A percentile compares a stretch with the other conserved stretches of the same genome.
Evolutionary conservation across 2,329 filamentous ascomycete species (phyloP).

Genomic region (Penicillium sp.): DNA sequence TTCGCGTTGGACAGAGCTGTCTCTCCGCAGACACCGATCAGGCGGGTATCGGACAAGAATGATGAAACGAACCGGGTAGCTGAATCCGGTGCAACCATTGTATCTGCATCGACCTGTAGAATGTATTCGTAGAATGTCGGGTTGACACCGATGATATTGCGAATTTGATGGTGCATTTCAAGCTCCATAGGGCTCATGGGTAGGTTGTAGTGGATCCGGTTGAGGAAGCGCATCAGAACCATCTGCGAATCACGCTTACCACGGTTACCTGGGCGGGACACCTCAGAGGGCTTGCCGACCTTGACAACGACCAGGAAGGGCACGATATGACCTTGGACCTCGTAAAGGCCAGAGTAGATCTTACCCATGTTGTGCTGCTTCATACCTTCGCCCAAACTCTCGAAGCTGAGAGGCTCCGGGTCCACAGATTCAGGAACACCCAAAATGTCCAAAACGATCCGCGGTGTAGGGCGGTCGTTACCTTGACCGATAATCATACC

Average conservation of each 20-base stretch:
- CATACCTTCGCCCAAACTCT: constrained; percentile 90
- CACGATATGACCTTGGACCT: constrained; percentile 97
- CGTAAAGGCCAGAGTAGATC: constrained; percentile 95
- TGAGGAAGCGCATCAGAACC: constrained; percentile 97
- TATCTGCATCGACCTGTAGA: constrained; percentile 96
- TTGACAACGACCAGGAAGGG: constrained; percentile 97
- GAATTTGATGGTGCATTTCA: constrained; percentile 98
- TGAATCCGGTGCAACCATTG: constrained; percentile 85
- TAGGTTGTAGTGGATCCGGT: constrained; percentile 96
- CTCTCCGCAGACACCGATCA: constrained; percentile 95
- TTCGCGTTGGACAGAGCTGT: constrained; percentile 93
- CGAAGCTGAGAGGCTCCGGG: constrained; percentile 94
- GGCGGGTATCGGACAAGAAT: constrained; percentile 86
- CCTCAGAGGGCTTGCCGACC: constrained; percentile 83
- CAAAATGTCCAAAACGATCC: constrained; percentile 96
- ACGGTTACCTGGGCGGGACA: constrained; percentile 82
- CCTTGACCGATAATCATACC: constrained; percentile 95
- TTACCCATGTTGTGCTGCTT: constrained; percentile 99
- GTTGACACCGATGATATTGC: constrained; percentile 98
- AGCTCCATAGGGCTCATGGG: constrained; percentile 95
- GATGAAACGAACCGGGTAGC: constrained; percentile 89
- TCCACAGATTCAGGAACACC: constrained; percentile 93
- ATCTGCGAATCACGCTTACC: constrained; percentile 99
- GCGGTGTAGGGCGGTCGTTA: constrained; percentile 94
- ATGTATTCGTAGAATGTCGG: constrained; percentile 98